Conservation (phyloP, 1,284 basidiomycete genomes). For the Puccinia horiana region DNA sequence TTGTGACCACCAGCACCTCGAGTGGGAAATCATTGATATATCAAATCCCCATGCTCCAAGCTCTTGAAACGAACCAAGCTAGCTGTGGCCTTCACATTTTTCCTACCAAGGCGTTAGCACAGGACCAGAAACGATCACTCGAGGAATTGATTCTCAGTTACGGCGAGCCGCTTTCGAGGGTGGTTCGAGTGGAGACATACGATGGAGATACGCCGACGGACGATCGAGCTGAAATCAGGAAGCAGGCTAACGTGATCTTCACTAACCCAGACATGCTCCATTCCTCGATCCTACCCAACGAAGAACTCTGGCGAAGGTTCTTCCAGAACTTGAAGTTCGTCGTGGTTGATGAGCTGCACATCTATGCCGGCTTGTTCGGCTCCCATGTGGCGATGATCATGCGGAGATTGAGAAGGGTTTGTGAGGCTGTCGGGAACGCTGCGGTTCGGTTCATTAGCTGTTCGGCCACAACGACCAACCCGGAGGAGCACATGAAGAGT, state of each 20-base stretch:
- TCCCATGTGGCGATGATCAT: conserved; percentile 77
- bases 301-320: conserved; percentile 78
- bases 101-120: conserved; percentile 89
- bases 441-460: conserved; percentile 75
- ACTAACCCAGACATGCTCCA: conserved; percentile 77
- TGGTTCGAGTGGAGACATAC: conserved; percentile 72
- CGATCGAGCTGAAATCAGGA: conserved; percentile 59
- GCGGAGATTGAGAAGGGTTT: conserved; percentile 74
- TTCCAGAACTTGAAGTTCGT: conserved; percentile 71
- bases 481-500: conserved; percentile 70
- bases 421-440: conserved; percentile 76
- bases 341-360: conserved; percentile 67
- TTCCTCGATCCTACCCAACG: conserved; percentile 77
- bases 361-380: conserved; percentile 56
- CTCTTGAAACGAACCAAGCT: conserved; percentile 67
- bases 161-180: conserved; percentile 65
- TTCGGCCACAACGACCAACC: conserved; percentile 82
- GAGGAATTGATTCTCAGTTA: conserved; percentile 69
- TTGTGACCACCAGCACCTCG: conserved; percentile 86
- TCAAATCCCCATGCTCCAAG: conserved; percentile 73
- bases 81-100: conserved; percentile 82
- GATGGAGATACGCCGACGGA: conserved; percentile 84
- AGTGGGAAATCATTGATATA: conserved; percentile 88
- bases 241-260: conserved; percentile 60
- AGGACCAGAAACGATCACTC: conserved; percentile 76